These are phyloP conservation scores for Candida montana DNA, from an alignment of 805 yeast species.

Conservation along the genomic window DNA sequence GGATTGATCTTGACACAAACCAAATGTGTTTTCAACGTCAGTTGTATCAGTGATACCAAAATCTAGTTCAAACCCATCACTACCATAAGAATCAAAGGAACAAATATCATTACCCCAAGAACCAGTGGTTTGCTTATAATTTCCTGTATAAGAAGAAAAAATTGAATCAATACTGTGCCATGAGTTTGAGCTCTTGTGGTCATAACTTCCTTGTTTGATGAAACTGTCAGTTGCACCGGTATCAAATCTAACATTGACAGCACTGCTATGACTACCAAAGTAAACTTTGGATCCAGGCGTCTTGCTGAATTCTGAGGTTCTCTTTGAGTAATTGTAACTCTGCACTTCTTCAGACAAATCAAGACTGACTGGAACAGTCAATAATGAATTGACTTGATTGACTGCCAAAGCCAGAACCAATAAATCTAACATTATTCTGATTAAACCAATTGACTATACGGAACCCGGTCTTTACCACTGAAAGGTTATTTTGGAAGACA, in stretches of 20 bases:
- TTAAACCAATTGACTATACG: no score
- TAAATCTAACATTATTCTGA: not conserved
- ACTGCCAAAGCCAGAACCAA: not conserved
- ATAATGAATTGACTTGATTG: not conserved
- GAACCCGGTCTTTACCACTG: no score
- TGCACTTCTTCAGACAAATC: not conserved
- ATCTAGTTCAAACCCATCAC: not conserved
- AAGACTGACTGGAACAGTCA: constrained; percentile 1
- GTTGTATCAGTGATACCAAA: not conserved
- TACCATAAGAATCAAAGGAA: not conserved
- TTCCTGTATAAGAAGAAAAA: not conserved
- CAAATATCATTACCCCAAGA: not conserved
- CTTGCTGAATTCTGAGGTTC: not conserved
- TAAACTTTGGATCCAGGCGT: not conserved
- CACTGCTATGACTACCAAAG: not conserved
- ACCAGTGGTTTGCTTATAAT: not conserved
- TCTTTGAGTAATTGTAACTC: not conserved
- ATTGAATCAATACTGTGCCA: not conserved
- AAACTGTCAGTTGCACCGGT: constrained; percentile 1
- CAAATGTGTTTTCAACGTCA: not conserved
- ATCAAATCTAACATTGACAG: not conserved
- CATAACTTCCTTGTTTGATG: not conserved
- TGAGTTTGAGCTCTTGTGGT: not conserved
- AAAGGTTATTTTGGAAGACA: no score
- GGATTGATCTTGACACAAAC: not conserved